A percentile compares a stretch with the other conserved stretches of the same genome.
These are phyloP conservation scores for Porcisia hertigi DNA, from an alignment of 208 protist genomes.

Conservation along the genomic window DNA sequence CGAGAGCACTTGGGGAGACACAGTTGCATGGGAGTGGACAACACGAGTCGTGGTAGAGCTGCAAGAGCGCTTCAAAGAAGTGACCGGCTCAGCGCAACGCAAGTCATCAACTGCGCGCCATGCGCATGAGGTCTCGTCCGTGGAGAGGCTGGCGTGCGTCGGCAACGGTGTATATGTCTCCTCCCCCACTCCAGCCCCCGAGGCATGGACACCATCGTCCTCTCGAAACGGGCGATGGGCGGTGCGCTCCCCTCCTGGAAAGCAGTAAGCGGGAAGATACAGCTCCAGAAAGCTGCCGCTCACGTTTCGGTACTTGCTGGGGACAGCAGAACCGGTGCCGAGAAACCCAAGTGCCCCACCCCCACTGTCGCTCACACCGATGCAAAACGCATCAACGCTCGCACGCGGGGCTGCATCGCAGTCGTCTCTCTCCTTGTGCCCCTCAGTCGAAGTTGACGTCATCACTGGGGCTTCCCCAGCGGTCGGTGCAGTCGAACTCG, in stretches of 20 bases:
- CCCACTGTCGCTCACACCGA: not conserved
- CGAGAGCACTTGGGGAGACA: not conserved
- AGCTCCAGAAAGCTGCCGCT: slow-evolving; percentile 77
- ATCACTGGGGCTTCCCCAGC: not conserved
- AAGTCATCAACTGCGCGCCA: not conserved
- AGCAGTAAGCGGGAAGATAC: slow-evolving; percentile 38
- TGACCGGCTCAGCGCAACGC: too few relatives aligned
- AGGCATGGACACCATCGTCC: not conserved
- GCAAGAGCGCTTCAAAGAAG: not conserved
- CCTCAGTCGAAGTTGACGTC: not conserved
- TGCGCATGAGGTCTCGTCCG: not conserved
- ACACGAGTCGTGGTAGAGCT: not conserved
- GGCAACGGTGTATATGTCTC: not conserved
- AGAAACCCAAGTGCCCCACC: slow-evolving; percentile 79
- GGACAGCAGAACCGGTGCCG: slow-evolving; percentile 86
- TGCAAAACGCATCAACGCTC: not conserved
- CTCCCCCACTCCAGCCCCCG: not conserved
- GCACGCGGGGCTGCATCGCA: not conserved
- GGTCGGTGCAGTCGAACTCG: not conserved
- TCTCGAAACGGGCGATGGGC: not conserved
- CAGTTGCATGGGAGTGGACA: not conserved
- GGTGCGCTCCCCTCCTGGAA: not conserved
- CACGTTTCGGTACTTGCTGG: slow-evolving; percentile 91
- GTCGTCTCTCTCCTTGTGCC: not conserved
- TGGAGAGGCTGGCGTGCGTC: not conserved